Percentiles rank a stretch among this genome's conserved stretches.
Evolutionary conservation across 805 yeast genomes (phyloP).

Genomic region (Wickerhamomyces rabaulensis): DNA sequence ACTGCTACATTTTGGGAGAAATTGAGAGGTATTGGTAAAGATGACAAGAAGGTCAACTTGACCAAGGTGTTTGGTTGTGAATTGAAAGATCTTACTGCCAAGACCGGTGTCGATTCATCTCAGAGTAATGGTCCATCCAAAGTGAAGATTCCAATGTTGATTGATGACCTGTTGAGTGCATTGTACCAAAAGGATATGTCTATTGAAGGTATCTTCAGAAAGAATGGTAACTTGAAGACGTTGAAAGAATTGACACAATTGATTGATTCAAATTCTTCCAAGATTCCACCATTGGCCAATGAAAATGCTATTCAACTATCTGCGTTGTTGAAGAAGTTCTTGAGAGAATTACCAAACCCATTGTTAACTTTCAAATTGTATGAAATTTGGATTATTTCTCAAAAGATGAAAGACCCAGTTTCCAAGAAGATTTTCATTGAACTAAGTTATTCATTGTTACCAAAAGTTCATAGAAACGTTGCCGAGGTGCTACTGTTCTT

Average conservation of each 20-base stretch:
- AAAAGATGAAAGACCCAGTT: slow-evolving; percentile 42
- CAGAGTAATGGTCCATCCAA: slow-evolving; percentile 79
- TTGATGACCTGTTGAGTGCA: slow-evolving; percentile 82
- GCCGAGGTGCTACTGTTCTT: slow-evolving; percentile 82
- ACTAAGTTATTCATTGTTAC: slow-evolving; percentile 70
- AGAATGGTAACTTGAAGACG: slow-evolving; percentile 89
- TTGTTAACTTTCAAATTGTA: slow-evolving; percentile 71
- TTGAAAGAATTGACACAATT: slow-evolving; percentile 66
- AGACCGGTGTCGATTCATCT: slow-evolving; percentile 78
- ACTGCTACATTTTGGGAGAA: slow-evolving; percentile 42
- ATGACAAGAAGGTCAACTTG: slow-evolving; percentile 18
- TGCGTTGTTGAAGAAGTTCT: slow-evolving; percentile 84
- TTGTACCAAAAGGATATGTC: slow-evolving; percentile 90
- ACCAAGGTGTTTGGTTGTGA: slow-evolving; percentile 73
- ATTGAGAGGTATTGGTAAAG: slow-evolving; percentile 22
- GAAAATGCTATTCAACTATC: slow-evolving; percentile 92
- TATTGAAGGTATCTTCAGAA: slow-evolving; percentile 92
- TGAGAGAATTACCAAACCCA: slow-evolving; percentile 92
- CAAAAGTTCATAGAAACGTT: slow-evolving; percentile 74
- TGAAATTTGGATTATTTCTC: slow-evolving; percentile 72
- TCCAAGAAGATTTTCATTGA: slow-evolving; percentile 51
- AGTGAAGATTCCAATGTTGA: slow-evolving; percentile 74
- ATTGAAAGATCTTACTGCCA: slow-evolving; percentile 57
- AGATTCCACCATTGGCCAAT: slow-evolving; percentile 60
- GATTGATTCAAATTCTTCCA: slow-evolving; percentile 69